These are phyloP conservation scores for Dunaliella primolecta DNA, from an alignment of 139 green algal genomes.

Conservation along the genomic window DNA sequence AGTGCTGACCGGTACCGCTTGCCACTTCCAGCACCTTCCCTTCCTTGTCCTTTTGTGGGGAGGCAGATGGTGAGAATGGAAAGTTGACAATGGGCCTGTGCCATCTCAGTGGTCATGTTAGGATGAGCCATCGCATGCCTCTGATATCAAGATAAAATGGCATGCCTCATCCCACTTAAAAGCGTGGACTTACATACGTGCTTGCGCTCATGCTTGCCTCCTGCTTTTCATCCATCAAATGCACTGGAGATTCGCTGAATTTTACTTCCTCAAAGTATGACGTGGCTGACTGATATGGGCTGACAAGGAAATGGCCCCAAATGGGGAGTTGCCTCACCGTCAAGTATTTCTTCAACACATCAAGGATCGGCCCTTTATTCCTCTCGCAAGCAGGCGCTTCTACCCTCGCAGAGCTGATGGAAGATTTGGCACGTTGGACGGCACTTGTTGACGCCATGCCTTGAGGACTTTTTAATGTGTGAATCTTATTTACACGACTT, in stretches of 20 bases:
- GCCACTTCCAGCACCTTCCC: conserved; percentile 8
- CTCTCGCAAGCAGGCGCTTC: not conserved
- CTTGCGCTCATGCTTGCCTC: not conserved
- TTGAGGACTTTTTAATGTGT: too few relatives aligned
- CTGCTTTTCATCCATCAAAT: not conserved
- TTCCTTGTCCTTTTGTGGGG: not conserved
- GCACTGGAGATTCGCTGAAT: not conserved
- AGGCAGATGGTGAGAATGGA: not conserved
- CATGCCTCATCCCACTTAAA: too few relatives aligned
- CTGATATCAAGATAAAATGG: not conserved
- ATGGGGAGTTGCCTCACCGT: too few relatives aligned
- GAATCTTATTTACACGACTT: too few relatives aligned
- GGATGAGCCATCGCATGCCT: not conserved
- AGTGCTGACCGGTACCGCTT: not conserved
- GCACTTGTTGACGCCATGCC: too few relatives aligned
- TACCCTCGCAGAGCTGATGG: not conserved
- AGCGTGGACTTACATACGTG: not conserved
- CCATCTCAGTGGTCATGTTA: not conserved
- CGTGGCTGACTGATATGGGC: too few relatives aligned
- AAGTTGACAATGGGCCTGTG: not conserved
- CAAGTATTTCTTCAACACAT: conserved; percentile 6
- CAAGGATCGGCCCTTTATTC: not conserved
- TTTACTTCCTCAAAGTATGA: too few relatives aligned
- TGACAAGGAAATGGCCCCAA: too few relatives aligned
- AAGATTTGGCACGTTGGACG: not conserved